Evolutionary conservation across 1,284 basidiomycete species (phyloP).

Genomic region (Rhodotorula sp.): DNA sequence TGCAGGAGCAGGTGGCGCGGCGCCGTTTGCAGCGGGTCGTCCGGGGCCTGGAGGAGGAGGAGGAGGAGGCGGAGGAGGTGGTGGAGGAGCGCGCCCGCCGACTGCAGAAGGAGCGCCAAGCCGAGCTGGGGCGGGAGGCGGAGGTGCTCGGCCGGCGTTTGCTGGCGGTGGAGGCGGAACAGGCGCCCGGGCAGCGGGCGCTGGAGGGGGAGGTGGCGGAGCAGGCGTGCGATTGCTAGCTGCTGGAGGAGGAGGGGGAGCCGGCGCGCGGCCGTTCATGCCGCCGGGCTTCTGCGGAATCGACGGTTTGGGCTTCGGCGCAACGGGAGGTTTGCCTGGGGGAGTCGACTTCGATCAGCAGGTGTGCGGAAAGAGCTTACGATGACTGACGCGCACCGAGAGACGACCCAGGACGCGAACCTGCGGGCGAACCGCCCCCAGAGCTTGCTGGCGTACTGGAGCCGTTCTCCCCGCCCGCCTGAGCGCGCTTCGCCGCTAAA

Average conservation of each 20-base stretch:
- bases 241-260: neutral
- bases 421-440: conserved; percentile 15
- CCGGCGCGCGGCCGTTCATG: conserved; percentile 12
- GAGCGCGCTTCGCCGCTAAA: conserved; percentile 51
- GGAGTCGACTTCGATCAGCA: neutral
- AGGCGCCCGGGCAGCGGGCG: neutral
- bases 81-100: conserved; percentile 17
- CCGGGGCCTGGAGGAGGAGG: conserved; percentile 9
- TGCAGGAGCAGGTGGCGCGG: neutral
- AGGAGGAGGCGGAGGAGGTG: conserved; percentile 30
- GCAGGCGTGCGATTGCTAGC: neutral
- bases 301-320: conserved; percentile 49
- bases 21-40: neutral
- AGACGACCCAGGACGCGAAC: conserved; percentile 26
- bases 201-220: conserved; percentile 11
- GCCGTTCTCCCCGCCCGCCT: conserved; percentile 42
- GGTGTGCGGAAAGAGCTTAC: neutral
- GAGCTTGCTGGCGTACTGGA: conserved; percentile 16
- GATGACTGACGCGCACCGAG: conserved; percentile 11
- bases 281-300: conserved; percentile 53
- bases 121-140: conserved; percentile 4
- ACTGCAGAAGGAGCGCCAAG: conserved; percentile 8
- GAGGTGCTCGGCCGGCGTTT: neutral
- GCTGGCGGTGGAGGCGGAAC: conserved; percentile 13
- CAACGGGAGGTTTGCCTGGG: conserved; percentile 25